Evolutionary conservation across 768 basidiomycete species (phyloP).

Genomic region (Tulasnella sp.): DNA sequence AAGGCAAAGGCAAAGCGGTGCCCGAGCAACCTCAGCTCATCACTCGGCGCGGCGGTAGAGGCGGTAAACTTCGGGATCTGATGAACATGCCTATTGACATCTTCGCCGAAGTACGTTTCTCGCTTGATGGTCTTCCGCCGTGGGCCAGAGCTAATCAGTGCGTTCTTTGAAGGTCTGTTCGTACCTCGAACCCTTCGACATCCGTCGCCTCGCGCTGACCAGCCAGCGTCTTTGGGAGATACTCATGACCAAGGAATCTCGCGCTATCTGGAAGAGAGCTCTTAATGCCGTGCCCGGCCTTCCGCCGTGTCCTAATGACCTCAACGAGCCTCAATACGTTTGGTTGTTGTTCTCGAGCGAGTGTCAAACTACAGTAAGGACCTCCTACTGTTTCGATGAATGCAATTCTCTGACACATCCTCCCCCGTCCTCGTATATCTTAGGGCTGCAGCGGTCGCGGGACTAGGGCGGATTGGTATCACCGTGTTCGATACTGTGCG

Average conservation of each 20-base stretch:
- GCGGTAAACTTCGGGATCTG: constrained; percentile 8
- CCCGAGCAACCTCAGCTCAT: background rate
- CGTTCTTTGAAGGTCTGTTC: background rate
- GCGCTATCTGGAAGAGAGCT: constrained; percentile 6
- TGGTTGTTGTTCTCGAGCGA: background rate
- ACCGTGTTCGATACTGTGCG: background rate
- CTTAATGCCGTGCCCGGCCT: background rate
- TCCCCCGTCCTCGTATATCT: background rate
- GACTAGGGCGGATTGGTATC: background rate
- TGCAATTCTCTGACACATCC: background rate
- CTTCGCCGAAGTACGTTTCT: constrained; percentile 10
- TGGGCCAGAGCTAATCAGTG: background rate
- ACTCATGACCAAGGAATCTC: background rate
- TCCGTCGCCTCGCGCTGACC: constrained; percentile 5
- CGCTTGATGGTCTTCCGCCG: background rate
- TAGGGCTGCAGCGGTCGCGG: background rate
- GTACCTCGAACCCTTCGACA: constrained; percentile 4
- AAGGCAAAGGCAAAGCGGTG: background rate
- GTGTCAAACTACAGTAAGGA: constrained; percentile 2
- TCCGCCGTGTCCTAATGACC: constrained; percentile 10
- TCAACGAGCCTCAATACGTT: constrained; percentile 12
- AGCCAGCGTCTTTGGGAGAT: background rate
- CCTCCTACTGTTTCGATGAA: background rate
- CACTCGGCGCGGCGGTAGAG: background rate
- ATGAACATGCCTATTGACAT: constrained; percentile 16